A percentile compares a stretch with the other conserved stretches of the same genome.
Evolutionary conservation across 495 filamentous ascomycete species (phyloP).

Genomic region (Usnea hakonensis): DNA sequence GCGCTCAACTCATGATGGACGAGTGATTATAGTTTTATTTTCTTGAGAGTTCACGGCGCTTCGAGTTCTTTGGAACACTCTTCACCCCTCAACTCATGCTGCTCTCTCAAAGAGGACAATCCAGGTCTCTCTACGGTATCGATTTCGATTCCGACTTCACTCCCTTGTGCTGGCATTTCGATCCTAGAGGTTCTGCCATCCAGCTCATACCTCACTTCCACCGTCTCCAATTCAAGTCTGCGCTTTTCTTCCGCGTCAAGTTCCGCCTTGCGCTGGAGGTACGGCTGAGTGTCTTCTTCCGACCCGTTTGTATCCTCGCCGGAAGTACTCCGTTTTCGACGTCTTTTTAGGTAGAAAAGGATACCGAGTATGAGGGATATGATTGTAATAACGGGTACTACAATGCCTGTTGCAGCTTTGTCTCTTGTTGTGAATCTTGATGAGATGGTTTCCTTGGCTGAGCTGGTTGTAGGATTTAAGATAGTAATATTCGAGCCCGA

Average conservation of each 20-base stretch:
- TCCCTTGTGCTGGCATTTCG: not conserved
- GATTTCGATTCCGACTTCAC: not conserved
- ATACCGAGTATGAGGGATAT: not conserved
- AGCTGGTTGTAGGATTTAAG: not conserved
- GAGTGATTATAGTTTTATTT: no score
- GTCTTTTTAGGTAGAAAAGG: not conserved
- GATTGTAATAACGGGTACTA: not conserved
- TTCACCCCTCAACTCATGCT: not conserved
- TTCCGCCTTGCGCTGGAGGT: conserved; percentile 5
- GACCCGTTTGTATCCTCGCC: not conserved
- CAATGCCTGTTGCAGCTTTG: not conserved
- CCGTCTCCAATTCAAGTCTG: not conserved
- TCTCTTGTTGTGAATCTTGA: not conserved
- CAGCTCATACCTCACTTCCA: not conserved
- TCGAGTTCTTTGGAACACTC: not conserved
- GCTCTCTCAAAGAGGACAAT: not conserved
- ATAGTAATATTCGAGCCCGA: not conserved
- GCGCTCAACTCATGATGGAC: no score
- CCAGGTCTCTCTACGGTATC: not conserved
- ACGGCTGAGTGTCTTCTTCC: not conserved
- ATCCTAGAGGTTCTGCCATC: not conserved
- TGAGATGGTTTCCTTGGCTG: not conserved
- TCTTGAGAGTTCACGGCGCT: not conserved
- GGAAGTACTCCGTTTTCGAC: not conserved
- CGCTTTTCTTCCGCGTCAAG: conserved; percentile 2